phyloP scores from a whole-genome alignment of 208 protist species.

The Leishmania arabica region DNA sequence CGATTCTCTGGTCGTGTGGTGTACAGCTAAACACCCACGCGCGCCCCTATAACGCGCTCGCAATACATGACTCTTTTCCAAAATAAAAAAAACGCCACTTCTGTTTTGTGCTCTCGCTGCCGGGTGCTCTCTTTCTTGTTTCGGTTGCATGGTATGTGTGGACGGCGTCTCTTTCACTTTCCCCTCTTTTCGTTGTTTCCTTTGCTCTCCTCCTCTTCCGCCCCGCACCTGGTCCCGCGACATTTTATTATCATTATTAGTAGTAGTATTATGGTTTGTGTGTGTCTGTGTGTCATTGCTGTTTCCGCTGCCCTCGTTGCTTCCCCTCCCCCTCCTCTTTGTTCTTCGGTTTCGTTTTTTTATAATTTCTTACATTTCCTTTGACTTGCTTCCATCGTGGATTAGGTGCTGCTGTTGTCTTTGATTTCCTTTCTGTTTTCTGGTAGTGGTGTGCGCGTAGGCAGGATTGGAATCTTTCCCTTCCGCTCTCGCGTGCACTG shows the following conservation, averaged over 20 bases:
- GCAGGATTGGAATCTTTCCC: background rate
- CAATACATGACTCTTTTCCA: background rate
- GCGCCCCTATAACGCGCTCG: background rate
- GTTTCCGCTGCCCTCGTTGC: background rate
- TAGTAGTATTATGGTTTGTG: background rate
- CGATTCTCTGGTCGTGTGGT: background rate
- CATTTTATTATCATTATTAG: background rate
- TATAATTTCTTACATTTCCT: background rate
- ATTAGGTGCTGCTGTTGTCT: background rate
- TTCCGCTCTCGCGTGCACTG: background rate
- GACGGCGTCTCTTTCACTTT: background rate
- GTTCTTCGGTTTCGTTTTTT: background rate
- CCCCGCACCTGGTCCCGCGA: background rate
- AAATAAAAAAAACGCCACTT: background rate
- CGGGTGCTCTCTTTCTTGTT: background rate
- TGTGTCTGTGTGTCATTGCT: constrained; percentile 17
- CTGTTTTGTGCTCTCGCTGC: background rate
- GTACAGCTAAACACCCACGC: background rate
- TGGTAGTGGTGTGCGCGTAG: background rate
- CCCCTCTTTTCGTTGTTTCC: background rate
- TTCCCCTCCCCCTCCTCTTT: background rate
- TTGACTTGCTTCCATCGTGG: background rate
- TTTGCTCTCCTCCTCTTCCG: background rate
- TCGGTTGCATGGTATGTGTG: background rate
- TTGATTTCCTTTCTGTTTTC: background rate